Percentiles rank a stretch among this genome's conserved stretches.
phyloP scores from a whole-genome alignment of 495 filamentous ascomycete genomes.

The Pyrenula aspistea region DNA sequence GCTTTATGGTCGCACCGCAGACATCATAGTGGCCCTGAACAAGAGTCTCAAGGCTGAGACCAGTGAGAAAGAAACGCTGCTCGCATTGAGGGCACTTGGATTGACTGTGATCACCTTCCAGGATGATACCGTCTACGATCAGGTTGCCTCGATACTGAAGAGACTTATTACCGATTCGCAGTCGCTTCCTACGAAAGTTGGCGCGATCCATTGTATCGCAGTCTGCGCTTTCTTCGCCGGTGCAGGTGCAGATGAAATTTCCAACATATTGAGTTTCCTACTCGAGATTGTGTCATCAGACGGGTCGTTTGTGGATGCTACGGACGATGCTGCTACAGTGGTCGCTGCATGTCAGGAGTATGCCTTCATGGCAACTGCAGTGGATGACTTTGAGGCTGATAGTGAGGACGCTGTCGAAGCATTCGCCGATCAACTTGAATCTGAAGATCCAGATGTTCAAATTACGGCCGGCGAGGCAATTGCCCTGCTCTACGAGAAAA shows the following conservation, averaged over 20 bases:
- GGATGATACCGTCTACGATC: slow-evolving; percentile 58
- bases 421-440: slow-evolving; percentile 83
- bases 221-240: slow-evolving; percentile 70
- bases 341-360: slow-evolving; percentile 75
- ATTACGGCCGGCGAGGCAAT: slow-evolving; percentile 84
- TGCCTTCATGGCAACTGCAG: slow-evolving; percentile 73
- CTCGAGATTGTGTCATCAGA: slow-evolving; percentile 82
- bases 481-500: slow-evolving; percentile 79
- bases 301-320: slow-evolving; percentile 60
- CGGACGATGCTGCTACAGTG: slow-evolving; percentile 65
- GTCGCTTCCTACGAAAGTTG: slow-evolving; percentile 51
- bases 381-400: slow-evolving; percentile 68
- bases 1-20: slow-evolving; percentile 43
- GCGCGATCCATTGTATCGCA: slow-evolving; percentile 64
- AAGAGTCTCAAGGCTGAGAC: slow-evolving; percentile 60
- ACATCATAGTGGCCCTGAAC: slow-evolving; percentile 60
- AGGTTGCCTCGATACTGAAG: slow-evolving; percentile 51
- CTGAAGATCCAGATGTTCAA: slow-evolving; percentile 62
- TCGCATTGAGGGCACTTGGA: slow-evolving; percentile 64
- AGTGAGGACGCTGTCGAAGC: slow-evolving; percentile 69
- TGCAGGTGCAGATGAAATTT: slow-evolving; percentile 53
- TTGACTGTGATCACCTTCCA: slow-evolving; percentile 64
- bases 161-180: slow-evolving; percentile 58
- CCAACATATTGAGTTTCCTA: slow-evolving; percentile 71
- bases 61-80: slow-evolving; percentile 59